These are phyloP conservation scores for Gyromitra esculenta DNA, from an alignment of 2,329 filamentous ascomycete species.

Conservation along the genomic window DNA sequence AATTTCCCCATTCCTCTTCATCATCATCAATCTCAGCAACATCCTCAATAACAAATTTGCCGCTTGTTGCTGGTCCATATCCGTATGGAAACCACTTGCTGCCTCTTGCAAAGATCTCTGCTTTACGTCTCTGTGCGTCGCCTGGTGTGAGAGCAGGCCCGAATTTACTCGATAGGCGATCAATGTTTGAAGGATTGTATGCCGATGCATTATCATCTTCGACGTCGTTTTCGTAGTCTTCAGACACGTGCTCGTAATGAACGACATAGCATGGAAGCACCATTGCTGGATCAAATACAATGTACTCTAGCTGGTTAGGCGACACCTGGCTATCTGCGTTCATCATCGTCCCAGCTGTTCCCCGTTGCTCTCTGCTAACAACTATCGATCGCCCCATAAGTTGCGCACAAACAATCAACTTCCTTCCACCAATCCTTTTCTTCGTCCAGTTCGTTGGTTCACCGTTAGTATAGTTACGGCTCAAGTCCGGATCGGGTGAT, in stretches of 20 bases:
- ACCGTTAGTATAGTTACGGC: conserved; percentile 60
- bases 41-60: conserved; percentile 63
- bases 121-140: conserved; percentile 60
- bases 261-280: conserved; percentile 64
- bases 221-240: conserved; percentile 57
- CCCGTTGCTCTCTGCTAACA: conserved; percentile 58
- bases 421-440: conserved; percentile 60
- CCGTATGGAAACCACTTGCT: conserved; percentile 65
- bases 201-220: conserved; percentile 18
- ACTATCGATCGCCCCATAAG: conserved; percentile 62
- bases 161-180: conserved; percentile 14
- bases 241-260: conserved; percentile 62
- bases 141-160: conserved; percentile 58
- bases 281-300: conserved; percentile 62
- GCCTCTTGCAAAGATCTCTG: conserved; percentile 61
- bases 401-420: conserved; percentile 63
- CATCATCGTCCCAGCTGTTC: conserved; percentile 56
- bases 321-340: conserved; percentile 61
- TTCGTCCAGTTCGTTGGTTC: conserved; percentile 58
- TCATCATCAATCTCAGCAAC: conserved; percentile 62
- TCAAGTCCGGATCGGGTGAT: conserved; percentile 61
- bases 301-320: conserved; percentile 61
- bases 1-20: conserved; percentile 63
- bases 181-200: conserved; percentile 1
- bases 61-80: conserved; percentile 63